Conservation (phyloP, 2,329 filamentous ascomycete species). For the Aureobasidium sp. region DNA sequence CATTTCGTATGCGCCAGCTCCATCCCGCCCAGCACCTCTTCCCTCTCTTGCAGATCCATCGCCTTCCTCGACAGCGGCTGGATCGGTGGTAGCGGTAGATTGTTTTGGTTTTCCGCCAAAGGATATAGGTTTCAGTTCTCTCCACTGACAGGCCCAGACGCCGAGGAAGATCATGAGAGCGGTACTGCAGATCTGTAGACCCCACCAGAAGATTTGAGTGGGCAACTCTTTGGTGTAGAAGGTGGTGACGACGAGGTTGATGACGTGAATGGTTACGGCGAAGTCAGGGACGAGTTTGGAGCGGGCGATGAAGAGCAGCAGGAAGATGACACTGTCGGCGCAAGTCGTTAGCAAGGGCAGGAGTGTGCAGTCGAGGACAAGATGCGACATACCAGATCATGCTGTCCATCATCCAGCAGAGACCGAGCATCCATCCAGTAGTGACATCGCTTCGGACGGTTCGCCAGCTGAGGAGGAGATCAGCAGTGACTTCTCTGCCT, state of each 20-base stretch:
- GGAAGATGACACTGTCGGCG: constrained; percentile 61
- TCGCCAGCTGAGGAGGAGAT: constrained; percentile 56
- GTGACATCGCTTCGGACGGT: constrained; percentile 59
- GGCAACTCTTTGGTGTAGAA: constrained; percentile 73
- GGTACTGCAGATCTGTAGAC: constrained; percentile 52
- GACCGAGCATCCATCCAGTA: constrained; percentile 58
- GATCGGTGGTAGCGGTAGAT: constrained; percentile 15
- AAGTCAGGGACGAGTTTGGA: constrained; percentile 95
- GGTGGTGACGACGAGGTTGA: constrained; percentile 70
- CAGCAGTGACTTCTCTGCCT: constrained; percentile 50
- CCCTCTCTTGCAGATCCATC: constrained; percentile 32
- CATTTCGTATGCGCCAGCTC: constrained; percentile 42
- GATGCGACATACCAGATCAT: constrained; percentile 49
- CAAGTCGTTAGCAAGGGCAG: not conserved
- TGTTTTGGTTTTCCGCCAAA: constrained; percentile 57
- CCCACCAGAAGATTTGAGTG: constrained; percentile 80
- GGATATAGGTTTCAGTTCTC: constrained; percentile 79
- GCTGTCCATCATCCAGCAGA: constrained; percentile 60
- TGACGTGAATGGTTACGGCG: constrained; percentile 75
- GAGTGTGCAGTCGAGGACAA: not conserved
- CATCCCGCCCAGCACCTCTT: constrained; percentile 36
- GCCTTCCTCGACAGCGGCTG: constrained; percentile 26
- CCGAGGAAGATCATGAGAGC: constrained; percentile 61
- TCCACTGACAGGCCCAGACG: constrained; percentile 84
- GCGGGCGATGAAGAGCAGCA: constrained; percentile 74